Percentiles rank a stretch among this genome's conserved stretches.
These are phyloP conservation scores for Nigrospora sphaerica DNA, from an alignment of 2,329 filamentous ascomycete species.

Conservation along the genomic window DNA sequence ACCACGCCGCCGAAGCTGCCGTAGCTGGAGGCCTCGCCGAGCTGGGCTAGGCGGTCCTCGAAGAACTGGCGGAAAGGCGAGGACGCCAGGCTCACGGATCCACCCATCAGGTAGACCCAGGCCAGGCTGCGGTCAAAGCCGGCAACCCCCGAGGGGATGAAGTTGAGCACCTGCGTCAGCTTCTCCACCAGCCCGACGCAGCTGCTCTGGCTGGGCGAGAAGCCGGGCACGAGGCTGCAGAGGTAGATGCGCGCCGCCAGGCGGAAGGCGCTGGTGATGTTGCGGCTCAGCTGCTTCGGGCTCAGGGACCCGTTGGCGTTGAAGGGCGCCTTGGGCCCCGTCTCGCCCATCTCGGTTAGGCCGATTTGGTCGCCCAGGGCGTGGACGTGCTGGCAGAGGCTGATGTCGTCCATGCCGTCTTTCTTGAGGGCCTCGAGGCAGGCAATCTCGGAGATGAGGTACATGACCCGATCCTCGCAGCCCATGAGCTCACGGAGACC, in stretches of 20 bases:
- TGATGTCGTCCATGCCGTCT: conserved; percentile 76
- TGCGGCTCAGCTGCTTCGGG: conserved; percentile 76
- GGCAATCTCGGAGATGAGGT: conserved; percentile 93
- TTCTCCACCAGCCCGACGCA: conserved; percentile 72
- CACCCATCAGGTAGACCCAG: conserved; percentile 88
- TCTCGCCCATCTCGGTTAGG: conserved; percentile 62
- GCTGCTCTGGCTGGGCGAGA: conserved; percentile 66
- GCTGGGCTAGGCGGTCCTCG: conserved; percentile 61
- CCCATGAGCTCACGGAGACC: conserved; percentile 93
- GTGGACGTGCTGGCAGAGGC: conserved; percentile 81
- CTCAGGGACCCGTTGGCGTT: conserved; percentile 68
- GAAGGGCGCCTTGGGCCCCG: conserved; percentile 52
- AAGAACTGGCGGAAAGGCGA: conserved; percentile 76
- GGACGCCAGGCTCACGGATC: conserved; percentile 64
- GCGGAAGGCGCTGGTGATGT: conserved; percentile 87
- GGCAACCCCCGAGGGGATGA: conserved; percentile 71
- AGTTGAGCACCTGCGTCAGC: conserved; percentile 68
- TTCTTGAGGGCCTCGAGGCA: conserved; percentile 86
- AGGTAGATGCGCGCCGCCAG: conserved; percentile 91
- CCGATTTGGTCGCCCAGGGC: conserved; percentile 83
- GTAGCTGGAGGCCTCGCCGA: conserved; percentile 71
- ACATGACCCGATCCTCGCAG: conserved; percentile 96
- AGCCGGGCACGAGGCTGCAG: conserved; percentile 89
- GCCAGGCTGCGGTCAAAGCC: conserved; percentile 88
- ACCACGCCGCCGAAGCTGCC: conserved; percentile 83